Base-by-base conservation (phyloP, 495 filamentous ascomycete genomes). In the Penicillium mononematosum region DNA sequence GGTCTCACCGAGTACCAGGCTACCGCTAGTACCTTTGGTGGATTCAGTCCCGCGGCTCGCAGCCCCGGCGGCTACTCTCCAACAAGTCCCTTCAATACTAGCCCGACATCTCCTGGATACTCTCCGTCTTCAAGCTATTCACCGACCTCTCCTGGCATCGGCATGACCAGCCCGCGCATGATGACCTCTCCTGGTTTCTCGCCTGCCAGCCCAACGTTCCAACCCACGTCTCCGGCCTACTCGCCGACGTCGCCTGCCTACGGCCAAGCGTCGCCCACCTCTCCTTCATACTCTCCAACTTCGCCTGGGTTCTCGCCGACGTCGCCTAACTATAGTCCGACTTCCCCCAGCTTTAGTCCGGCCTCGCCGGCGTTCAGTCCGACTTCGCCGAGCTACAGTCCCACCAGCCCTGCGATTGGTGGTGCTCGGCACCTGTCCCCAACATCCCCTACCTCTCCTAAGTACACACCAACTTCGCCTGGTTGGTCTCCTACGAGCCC, bases 261-360 rank as follows among this genome's bases (percentile, higher is more conserved):
- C 74, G 76, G 75, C 45, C 86, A 80, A 49, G 81, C 76, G 12
- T 88, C 86, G 3, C 87, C 86, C 8, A 85, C 85, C 0, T 85
- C 81, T 2, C 89, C 89, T 10, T 85, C 81, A 43, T 93, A 91
- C 68, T 91, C 86, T 61, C 91, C 91, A 0, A 92, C 90, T 0
- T 95, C 90, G 41, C 92, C 92, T 31, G 87, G 77, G 48, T 93
- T 91, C 69, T 91, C 87, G 19, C 89, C 91, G 2, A 91, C 88
- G 0, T 87, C 84, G 53, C 81, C 81, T 5, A 79, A 78, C 22
- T 86, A 85, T 65, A 83, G 78, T 41, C 85, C 85, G 7, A 84
- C 85, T 16, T 85, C 81, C n/a, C 84, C 84, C 14, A 80, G 70
- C 60, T 85, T 84, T 67, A 82, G 78, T 59, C 82, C 84, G 25